Evolutionary conservation across 768 basidiomycete genomes (phyloP).

Genomic region (Neoboletus brunneissimus): DNA sequence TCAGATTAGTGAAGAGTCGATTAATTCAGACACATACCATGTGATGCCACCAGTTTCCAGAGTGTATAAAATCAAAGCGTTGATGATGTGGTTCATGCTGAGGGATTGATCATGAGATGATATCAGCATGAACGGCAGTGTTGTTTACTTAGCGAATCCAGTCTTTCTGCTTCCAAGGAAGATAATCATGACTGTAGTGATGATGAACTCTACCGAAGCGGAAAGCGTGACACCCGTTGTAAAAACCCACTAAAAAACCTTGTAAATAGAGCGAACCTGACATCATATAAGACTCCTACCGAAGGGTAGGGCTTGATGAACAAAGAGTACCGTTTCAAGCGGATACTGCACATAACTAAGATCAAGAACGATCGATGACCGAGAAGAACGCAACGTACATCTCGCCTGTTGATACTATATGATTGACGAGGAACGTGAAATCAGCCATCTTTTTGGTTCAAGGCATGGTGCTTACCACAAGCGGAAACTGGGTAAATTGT

Average conservation of each 20-base stretch:
- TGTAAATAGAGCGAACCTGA: neutral
- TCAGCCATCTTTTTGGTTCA: neutral
- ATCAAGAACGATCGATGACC: accelerated
- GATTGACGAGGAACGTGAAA: neutral
- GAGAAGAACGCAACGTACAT: constrained; percentile 19
- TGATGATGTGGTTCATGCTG: constrained; percentile 50
- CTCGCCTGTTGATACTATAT: constrained; percentile 32
- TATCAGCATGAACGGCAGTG: neutral
- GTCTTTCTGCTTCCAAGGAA: constrained; percentile 34
- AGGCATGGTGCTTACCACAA: constrained; percentile 20
- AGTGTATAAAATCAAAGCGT: constrained; percentile 48
- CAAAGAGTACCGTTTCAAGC: constrained; percentile 26
- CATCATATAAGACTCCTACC: constrained; percentile 3
- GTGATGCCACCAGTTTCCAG: constrained; percentile 53
- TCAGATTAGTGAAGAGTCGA: neutral
- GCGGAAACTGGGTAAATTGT: constrained; percentile 24
- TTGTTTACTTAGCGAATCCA: constrained; percentile 27
- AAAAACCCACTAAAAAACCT: constrained; percentile 28
- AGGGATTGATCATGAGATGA: neutral
- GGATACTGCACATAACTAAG: constrained; percentile 17
- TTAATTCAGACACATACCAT: constrained; percentile 24
- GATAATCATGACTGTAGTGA: constrained; percentile 29
- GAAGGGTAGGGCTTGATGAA: constrained; percentile 33
- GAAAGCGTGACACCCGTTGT: constrained; percentile 32
- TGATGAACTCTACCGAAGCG: constrained; percentile 34